These are phyloP conservation scores for Pseudogymnoascus sp. DNA, from an alignment of 2,329 filamentous ascomycete genomes.

Conservation along the genomic window DNA sequence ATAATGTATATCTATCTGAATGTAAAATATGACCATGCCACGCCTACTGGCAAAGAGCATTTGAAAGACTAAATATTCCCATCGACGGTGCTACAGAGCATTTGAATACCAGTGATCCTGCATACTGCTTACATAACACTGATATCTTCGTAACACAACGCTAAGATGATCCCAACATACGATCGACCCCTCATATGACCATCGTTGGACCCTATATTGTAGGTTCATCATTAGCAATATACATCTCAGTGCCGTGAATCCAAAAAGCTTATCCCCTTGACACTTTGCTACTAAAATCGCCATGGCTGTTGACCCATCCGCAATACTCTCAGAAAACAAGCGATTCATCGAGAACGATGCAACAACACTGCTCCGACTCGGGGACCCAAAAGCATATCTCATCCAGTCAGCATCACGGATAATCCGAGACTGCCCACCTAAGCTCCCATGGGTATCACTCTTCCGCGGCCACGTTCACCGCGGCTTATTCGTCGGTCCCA, in stretches of 20 bases:
- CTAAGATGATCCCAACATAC: neutral
- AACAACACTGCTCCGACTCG: conserved; percentile 10
- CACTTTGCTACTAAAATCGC: neutral
- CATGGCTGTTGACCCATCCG: neutral
- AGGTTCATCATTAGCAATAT: neutral
- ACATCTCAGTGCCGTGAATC: neutral
- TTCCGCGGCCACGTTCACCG: neutral
- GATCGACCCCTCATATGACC: neutral
- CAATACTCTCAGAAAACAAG: neutral
- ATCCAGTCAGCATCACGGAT: conserved; percentile 10
- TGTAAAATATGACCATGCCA: neutral
- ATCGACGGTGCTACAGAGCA: neutral
- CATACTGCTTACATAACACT: neutral
- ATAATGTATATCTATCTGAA: neutral
- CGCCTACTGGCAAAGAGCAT: neutral
- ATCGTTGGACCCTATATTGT: neutral
- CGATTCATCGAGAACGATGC: neutral
- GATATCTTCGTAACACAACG: neutral
- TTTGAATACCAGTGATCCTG: neutral
- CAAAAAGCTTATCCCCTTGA: too few relatives aligned
- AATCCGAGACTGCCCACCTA: conserved; percentile 10
- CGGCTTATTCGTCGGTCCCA: conserved; percentile 49
- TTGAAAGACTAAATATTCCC: neutral
- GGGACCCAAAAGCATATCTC: conserved; percentile 12
- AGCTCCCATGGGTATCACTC: conserved; percentile 9